Evolutionary conservation across 768 basidiomycete genomes (phyloP).

Genomic region (Fomitopsis pulvina): DNA sequence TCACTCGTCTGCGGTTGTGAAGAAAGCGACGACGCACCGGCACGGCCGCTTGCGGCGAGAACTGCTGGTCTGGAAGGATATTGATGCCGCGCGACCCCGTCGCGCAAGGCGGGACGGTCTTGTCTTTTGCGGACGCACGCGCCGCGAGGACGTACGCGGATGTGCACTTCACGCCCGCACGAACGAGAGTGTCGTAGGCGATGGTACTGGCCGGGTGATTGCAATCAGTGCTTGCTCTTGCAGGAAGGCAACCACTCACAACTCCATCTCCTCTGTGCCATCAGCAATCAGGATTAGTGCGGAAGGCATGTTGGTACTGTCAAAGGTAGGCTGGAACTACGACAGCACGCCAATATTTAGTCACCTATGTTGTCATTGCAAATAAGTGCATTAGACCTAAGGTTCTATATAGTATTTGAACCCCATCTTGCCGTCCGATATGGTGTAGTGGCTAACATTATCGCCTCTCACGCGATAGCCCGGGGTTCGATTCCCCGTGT

Average conservation of each 20-base stretch:
- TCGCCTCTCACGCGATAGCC: conserved; percentile 6
- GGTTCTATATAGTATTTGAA: too few species aligned
- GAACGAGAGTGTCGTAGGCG: conserved; percentile 75
- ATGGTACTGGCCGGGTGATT: conserved; percentile 48
- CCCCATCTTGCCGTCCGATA: background rate
- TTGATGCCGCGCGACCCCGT: conserved; percentile 69
- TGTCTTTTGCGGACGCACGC: conserved; percentile 15
- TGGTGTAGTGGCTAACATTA: conserved; percentile 6
- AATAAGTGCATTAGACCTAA: too few species aligned
- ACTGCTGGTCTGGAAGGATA: conserved; percentile 56
- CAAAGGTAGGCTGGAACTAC: background rate
- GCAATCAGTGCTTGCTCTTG: background rate
- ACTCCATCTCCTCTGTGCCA: conserved; percentile 88
- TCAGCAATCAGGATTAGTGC: conserved; percentile 72
- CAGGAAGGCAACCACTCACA: conserved; percentile 38
- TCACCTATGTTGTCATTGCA: too few species aligned
- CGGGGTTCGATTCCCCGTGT: conserved; percentile 3
- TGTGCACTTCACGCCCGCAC: conserved; percentile 58
- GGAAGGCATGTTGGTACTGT: conserved; percentile 28
- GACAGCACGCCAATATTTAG: background rate
- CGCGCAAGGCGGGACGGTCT: conserved; percentile 39
- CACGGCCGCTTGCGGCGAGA: conserved; percentile 19
- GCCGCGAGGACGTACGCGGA: conserved; percentile 52
- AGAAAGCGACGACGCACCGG: conserved; percentile 13
- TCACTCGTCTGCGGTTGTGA: background rate